Evolutionary conservation across 1,139 yeast genomes (phyloP).

Genomic region (Zygosaccharomyces pseudobailii): DNA sequence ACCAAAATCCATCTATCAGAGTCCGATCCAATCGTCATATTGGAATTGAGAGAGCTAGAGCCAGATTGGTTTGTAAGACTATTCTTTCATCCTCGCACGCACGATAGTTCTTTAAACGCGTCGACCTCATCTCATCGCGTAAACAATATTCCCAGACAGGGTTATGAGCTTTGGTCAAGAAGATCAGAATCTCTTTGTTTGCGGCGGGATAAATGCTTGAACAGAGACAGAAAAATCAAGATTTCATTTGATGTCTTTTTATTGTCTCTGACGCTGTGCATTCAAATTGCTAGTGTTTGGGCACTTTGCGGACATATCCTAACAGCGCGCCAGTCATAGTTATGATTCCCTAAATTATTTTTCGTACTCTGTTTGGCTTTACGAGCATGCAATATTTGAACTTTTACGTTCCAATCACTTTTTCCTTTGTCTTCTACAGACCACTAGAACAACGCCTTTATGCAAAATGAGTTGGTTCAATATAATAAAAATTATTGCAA

Average conservation of each 20-base stretch:
- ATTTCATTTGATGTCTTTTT: no score
- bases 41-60: not conserved
- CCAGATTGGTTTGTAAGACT: not conserved
- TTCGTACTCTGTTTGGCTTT: not conserved
- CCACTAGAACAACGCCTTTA: not conserved
- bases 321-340: not conserved
- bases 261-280: no score
- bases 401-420: not conserved
- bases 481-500: constrained; percentile 7
- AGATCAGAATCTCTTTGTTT: no score
- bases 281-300: no score
- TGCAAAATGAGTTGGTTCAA: constrained; percentile 7
- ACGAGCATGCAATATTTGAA: not conserved
- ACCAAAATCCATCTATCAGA: constrained; percentile 3
- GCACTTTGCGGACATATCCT: no score
- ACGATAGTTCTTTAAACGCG: not conserved
- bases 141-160: not conserved
- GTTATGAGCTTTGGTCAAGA: no score
- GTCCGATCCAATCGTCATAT: constrained; percentile 4
- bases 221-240: no score
- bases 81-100: not conserved
- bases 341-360: not conserved
- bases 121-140: not conserved
- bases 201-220: no score
- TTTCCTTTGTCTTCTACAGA: not conserved